Percentiles rank a stretch among this genome's conserved stretches.
Conservation (phyloP, 352 stramenopile species). For the Pythium rishiriense region DNA sequence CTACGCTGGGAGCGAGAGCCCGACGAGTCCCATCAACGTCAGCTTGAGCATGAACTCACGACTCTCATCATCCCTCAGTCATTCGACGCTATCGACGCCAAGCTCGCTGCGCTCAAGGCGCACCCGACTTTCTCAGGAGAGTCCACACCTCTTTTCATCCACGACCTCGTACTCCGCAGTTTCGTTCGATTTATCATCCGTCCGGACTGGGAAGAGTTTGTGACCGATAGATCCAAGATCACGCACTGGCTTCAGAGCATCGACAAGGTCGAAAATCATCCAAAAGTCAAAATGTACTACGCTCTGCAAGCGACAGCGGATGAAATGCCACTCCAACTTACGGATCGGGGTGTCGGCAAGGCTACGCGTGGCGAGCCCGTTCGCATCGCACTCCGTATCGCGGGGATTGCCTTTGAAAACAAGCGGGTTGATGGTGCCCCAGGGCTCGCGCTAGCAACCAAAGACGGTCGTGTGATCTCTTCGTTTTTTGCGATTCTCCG, state of each 20-base stretch:
- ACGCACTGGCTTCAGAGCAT: slow-evolving; percentile 10
- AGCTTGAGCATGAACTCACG: slow-evolving; percentile 13
- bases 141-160: slow-evolving; percentile 10
- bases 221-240: slow-evolving; percentile 13
- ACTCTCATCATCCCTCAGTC: not conserved
- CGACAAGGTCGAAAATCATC: slow-evolving; percentile 28
- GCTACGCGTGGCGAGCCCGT: slow-evolving; percentile 42
- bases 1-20: slow-evolving; percentile 24
- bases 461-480: slow-evolving; percentile 44
- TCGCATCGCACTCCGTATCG: slow-evolving; percentile 57
- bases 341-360: slow-evolving; percentile 47
- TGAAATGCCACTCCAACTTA: slow-evolving; percentile 45
- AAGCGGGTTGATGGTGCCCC: slow-evolving; percentile 19
- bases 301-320: slow-evolving; percentile 27
- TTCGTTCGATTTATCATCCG: slow-evolving; percentile 21
- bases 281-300: slow-evolving; percentile 71
- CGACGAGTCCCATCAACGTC: slow-evolving; percentile 1
- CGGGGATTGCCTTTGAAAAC: slow-evolving; percentile 59
- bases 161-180: slow-evolving; percentile 18
- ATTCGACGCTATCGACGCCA: slow-evolving; percentile 18
- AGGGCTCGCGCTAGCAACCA: slow-evolving; percentile 34
- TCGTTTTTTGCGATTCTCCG: slow-evolving; percentile 60
- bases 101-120: slow-evolving; percentile 2
- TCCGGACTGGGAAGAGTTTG: slow-evolving; percentile 16
- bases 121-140: slow-evolving; percentile 4